A percentile compares a stretch with the other conserved stretches of the same genome.
These are phyloP conservation scores for Xylaria nigripes DNA, from an alignment of 495 filamentous ascomycete species.

Conservation along the genomic window DNA sequence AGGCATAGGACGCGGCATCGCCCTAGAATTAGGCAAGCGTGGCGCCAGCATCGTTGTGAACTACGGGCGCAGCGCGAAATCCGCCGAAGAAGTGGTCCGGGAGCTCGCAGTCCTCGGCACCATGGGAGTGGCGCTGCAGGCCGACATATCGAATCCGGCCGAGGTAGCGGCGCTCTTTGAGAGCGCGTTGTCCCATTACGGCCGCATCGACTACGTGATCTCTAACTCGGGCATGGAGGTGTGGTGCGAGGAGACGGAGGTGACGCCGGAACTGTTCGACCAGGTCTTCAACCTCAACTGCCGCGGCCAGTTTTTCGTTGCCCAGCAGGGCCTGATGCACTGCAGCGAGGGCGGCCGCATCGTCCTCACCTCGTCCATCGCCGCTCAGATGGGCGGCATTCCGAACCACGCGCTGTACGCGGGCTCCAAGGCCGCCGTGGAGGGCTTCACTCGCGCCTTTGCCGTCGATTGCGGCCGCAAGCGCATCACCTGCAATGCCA, in stretches of 20 bases:
- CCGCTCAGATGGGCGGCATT: constrained; percentile 53
- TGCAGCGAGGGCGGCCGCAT: constrained; percentile 53
- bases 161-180: constrained; percentile 55
- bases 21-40: constrained; percentile 65
- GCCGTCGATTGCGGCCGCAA: constrained; percentile 41
- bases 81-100: constrained; percentile 55
- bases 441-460: constrained; percentile 50
- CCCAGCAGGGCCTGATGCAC: constrained; percentile 58
- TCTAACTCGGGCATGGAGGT: constrained; percentile 60
- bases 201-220: constrained; percentile 64
- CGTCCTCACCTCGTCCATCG: constrained; percentile 57
- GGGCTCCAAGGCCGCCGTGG: constrained; percentile 50
- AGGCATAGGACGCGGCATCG: constrained; percentile 70
- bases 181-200: constrained; percentile 28
- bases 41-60: constrained; percentile 73
- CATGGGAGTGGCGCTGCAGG: constrained; percentile 60
- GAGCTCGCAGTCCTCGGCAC: constrained; percentile 51
- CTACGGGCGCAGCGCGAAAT: constrained; percentile 55
- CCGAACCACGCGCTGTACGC: constrained; percentile 57
- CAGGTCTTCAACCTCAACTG: constrained; percentile 71
- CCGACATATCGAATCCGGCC: constrained; percentile 62
- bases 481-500: constrained; percentile 54
- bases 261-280: constrained; percentile 70
- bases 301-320: constrained; percentile 76
- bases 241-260: constrained; percentile 57